Conservation (phyloP, 23 red algal genomes). For the Gracilaria domingensis region DNA sequence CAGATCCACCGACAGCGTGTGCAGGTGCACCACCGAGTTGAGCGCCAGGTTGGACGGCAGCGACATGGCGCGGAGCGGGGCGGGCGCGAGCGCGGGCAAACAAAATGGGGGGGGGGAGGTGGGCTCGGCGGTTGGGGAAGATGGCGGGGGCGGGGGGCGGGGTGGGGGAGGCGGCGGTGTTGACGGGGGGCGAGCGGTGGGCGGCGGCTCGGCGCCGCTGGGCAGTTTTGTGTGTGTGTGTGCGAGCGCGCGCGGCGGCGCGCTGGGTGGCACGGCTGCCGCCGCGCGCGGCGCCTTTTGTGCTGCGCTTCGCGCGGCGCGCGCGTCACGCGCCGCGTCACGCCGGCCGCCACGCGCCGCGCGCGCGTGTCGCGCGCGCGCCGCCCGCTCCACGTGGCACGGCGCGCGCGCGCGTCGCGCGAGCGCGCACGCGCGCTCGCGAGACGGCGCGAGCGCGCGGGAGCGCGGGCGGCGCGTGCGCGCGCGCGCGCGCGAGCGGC, state of each 20-base stretch:
- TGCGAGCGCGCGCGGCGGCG: no score
- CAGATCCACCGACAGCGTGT: slow-evolving; percentile 36
- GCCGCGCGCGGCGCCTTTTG: neutral
- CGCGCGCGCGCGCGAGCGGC: neutral
- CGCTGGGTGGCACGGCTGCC: no score
- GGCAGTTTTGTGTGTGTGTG: no score
- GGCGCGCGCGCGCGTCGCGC: slow-evolving; percentile 7
- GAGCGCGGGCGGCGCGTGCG: neutral
- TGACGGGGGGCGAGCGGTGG: neutral
- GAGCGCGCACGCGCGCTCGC: no score
- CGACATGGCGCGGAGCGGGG: neutral
- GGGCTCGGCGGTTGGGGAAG: neutral
- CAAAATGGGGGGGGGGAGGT: neutral
- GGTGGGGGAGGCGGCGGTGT: neutral
- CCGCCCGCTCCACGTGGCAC: no score
- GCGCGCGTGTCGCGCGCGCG: slow-evolving; percentile 6
- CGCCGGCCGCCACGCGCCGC: neutral
- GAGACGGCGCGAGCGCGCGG: neutral
- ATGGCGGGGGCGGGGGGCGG: neutral
- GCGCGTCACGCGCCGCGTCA: no score
- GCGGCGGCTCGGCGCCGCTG: no score
- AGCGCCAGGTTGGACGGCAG: slow-evolving; percentile 11
- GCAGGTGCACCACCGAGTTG: slow-evolving; percentile 30
- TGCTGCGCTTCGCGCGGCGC: no score
- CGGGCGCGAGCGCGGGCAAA: neutral